Evolutionary conservation across 129 eudicot species (phyloP), one percentile per base, ranked within the genome.

Genomic region (Escallonia rubra): DNA sequence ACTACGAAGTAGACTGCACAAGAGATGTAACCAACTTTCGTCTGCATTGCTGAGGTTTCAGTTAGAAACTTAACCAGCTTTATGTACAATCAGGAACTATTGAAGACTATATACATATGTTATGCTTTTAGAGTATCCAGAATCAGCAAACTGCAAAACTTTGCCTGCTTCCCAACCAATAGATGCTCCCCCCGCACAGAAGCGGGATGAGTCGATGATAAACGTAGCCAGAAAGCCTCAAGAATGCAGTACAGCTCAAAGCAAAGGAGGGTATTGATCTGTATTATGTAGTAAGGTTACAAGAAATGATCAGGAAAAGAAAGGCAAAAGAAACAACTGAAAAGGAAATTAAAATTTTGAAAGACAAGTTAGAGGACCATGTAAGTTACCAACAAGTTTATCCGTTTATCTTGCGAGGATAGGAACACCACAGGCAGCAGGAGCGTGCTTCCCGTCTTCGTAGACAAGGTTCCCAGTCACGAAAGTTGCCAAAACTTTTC

Each of bases 401-500:
- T 10, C 40, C 38, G 5, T 59, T 64, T 74, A 81, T 81, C 70
- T 81, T 62, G 96, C 87, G 58, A 89, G 80, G 67, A 94, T 84
- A 14, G 83, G 73, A 63, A 69, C 74, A 13, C 96, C 99, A 68
- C 99, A 94, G 45, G 99, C 95, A 60, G 72, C 74, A 41, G 81
- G 75, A 68, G 97, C 90, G 55, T 89, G 96, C 55, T 89, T 79
- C 67, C 87, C 95, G 8, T 85, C 85, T 43, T 71, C 77, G 56
- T 55, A 94, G 4, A 94, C 96, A 6, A 89, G 78, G 67, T 94
- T 94, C 62, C 99, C 99, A 41, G 86, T 71, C 15, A 90, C 85
- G 48, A 89, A 84, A 40, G 99, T 94, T 23, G 96, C 90, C 59
- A 94, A 39, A 68, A 94, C 89, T 69, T 87, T 94, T 57, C 99